phyloP scores from a whole-genome alignment of 2,329 filamentous ascomycete species.

The Pseudopyrenochaeta lycopersici region DNA sequence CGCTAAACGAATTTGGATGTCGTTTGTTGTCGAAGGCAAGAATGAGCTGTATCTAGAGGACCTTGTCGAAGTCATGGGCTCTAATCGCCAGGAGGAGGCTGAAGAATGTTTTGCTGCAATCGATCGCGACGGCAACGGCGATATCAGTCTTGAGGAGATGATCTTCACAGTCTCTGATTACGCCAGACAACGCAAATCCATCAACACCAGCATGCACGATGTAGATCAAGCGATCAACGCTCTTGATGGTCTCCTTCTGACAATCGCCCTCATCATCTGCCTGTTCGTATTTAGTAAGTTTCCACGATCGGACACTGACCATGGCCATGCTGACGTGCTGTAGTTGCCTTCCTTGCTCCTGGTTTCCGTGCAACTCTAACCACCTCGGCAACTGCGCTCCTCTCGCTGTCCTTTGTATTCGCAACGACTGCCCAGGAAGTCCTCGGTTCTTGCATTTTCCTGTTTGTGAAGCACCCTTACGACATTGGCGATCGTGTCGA shows the following conservation, averaged over 20 bases:
- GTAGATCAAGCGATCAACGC: slow-evolving; percentile 94
- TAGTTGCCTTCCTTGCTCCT: slow-evolving; percentile 86
- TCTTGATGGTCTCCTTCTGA: slow-evolving; percentile 84
- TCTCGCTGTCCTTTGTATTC: slow-evolving; percentile 97
- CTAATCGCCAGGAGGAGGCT: slow-evolving; percentile 76
- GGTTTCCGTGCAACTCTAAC: slow-evolving; percentile 86
- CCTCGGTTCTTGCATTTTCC: slow-evolving; percentile 96
- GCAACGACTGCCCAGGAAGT: slow-evolving; percentile 92
- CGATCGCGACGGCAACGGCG: slow-evolving; percentile 89
- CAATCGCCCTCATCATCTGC: slow-evolving; percentile 80
- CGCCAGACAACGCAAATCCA: slow-evolving; percentile 85
- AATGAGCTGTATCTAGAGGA: slow-evolving; percentile 83
- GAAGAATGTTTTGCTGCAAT: slow-evolving; percentile 84
- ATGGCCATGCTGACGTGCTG: slow-evolving; percentile 26
- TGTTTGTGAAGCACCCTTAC: slow-evolving; percentile 98
- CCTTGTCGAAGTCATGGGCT: slow-evolving; percentile 85
- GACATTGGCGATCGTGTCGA: slow-evolving; percentile 96
- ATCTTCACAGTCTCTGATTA: slow-evolving; percentile 85
- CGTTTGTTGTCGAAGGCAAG: slow-evolving; percentile 89
- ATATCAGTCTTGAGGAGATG: slow-evolving; percentile 96
- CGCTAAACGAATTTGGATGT: slow-evolving; percentile 97
- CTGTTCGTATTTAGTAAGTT: slow-evolving; percentile 83
- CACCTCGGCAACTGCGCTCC: slow-evolving; percentile 87
- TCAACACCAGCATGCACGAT: slow-evolving; percentile 94
- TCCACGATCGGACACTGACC: neutral